Evolutionary conservation across 179 eudicot genomes (phyloP), one percentile per base, ranked within the genome.

Genomic region (Monotropa hypopitys): DNA sequence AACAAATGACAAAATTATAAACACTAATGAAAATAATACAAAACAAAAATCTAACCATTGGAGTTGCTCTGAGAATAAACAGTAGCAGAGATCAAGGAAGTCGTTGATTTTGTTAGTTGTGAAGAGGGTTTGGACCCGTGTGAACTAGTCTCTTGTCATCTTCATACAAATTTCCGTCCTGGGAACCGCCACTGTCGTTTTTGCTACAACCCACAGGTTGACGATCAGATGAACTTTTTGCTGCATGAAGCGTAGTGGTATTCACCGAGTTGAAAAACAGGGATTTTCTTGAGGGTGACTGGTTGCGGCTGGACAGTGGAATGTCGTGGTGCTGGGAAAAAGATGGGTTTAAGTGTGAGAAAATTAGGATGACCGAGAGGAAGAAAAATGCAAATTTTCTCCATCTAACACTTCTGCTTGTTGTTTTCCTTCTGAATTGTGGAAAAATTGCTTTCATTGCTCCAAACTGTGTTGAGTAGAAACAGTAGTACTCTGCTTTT

Each of bases 111-210:
- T 7, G 21, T 72, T 81, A 88, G 81, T 89, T 89, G 76, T 89
- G 93, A 83, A 89, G 93, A 78, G 93, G 93, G 79, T 89, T 89
- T 32, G 93, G 90, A 57, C 93, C 93, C 16, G 90, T 88, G 76
- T 80, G 87, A 70, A 88, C 84, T 73, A 84, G 32, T 79, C 93
- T 88, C 80, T 84, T 80, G 59, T 84, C 87, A 66, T 86, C 91
- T 3, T 73, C 81, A 76, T 80, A 84, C 23, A 63, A 65, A 18
- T 20, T 20, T 46, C 28, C 76, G 18, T 40, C 51, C n/a, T n/a
- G n/a, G 3, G 16, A 7, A 16, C 49, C 47, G 28, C 9, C 20
- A 11, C 28, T 28, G 12, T n/a, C n/a, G n/a, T 35, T 40, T 23
- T 3, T 32, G 49, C 33, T n/a, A 32, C 68, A 7, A 9, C 56